Conservation (phyloP, 345 rosid genomes). For the Salix suchowensis region DNA sequence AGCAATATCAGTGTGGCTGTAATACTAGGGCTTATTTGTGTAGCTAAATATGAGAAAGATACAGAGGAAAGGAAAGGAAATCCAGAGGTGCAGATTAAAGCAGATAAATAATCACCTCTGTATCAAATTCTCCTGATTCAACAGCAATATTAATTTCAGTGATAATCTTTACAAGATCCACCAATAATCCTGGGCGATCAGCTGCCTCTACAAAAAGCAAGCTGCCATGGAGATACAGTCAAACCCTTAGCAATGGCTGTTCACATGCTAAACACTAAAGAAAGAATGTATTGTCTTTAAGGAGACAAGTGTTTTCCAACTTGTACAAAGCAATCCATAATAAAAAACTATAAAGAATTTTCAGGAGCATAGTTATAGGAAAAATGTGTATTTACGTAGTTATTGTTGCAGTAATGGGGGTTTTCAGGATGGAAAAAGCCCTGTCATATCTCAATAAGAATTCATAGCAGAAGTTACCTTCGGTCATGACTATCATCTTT, state of each 20-base stretch:
- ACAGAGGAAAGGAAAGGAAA: not conserved
- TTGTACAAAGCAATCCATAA: not conserved
- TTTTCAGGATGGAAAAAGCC: conserved; percentile 1
- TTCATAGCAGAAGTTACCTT: conserved; percentile 48
- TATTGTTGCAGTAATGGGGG: not conserved
- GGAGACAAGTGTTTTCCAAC: not conserved
- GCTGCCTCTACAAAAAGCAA: conserved; percentile 83
- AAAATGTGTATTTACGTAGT: not conserved
- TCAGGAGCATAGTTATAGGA: not conserved
- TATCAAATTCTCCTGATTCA: conserved; percentile 95
- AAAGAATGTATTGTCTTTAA: not conserved
- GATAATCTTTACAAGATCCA: conserved; percentile 77
- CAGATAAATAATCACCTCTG: conserved; percentile 57
- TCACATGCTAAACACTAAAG: not conserved
- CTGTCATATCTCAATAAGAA: conserved; percentile 3
- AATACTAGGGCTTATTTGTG: not conserved
- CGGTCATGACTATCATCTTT: conserved; percentile 71
- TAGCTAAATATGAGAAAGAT: not conserved
- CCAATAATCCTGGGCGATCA: conserved; percentile 92
- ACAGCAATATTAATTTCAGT: conserved; percentile 74
- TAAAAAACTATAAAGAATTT: not conserved
- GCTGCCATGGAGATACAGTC: conserved; percentile 34
- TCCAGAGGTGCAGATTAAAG: not conserved
- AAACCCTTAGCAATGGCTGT: not conserved
- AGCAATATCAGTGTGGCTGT: conserved; percentile 3